These are phyloP conservation scores for Micromonas commoda DNA, from an alignment of 139 green algal genomes.

Conservation along the genomic window DNA sequence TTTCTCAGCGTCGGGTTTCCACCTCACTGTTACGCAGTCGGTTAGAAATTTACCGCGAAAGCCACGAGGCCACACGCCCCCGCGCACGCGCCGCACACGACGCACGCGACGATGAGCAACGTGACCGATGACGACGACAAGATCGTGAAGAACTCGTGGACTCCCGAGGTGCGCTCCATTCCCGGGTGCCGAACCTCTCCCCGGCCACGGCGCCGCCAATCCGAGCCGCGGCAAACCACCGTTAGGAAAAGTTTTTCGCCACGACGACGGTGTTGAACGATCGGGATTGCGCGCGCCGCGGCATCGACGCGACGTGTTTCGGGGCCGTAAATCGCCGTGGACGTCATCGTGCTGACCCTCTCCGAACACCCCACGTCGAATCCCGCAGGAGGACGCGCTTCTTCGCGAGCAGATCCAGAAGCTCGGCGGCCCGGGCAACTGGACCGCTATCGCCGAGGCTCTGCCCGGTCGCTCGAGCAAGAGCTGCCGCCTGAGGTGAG, in stretches of 20 bases:
- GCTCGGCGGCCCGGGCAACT: slow-evolving; percentile 58
- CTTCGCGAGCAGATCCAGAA: slow-evolving; percentile 48
- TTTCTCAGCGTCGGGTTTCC: too few relatives aligned
- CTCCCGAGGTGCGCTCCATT: slow-evolving; percentile 39
- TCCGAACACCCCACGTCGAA: not conserved
- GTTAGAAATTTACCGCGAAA: too few relatives aligned
- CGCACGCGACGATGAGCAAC: not conserved
- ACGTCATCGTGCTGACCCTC: not conserved
- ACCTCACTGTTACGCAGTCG: too few relatives aligned
- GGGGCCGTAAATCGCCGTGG: not conserved
- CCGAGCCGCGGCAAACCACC: not conserved
- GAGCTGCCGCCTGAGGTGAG: slow-evolving; percentile 71
- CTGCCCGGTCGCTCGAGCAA: slow-evolving; percentile 73
- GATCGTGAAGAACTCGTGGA: slow-evolving; percentile 68
- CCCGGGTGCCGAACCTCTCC: not conserved
- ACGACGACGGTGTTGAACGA: not conserved
- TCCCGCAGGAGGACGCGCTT: slow-evolving; percentile 56
- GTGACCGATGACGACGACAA: slow-evolving; percentile 38
- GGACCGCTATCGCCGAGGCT: slow-evolving; percentile 66
- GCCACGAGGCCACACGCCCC: too few relatives aligned
- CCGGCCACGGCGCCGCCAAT: not conserved
- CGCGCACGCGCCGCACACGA: not conserved
- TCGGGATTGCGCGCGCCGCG: not conserved
- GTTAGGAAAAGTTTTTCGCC: not conserved
- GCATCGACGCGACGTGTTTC: not conserved